These are phyloP conservation scores for Fraxinus floribunda DNA, from an alignment of 305 asterid species.

Conservation along the genomic window DNA sequence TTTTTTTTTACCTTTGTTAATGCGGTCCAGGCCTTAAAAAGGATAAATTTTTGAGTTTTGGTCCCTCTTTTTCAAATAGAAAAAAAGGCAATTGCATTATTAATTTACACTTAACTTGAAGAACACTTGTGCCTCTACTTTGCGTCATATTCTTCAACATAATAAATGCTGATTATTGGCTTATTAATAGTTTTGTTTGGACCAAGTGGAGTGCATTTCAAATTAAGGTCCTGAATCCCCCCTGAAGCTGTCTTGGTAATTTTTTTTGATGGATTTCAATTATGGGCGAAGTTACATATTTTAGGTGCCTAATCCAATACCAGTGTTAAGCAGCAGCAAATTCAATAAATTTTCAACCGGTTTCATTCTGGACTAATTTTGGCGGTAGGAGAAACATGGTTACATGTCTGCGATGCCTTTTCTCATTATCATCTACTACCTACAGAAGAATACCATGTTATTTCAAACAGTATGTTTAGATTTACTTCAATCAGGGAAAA, in stretches of 20 bases:
- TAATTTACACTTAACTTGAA: background rate
- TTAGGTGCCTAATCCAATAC: background rate
- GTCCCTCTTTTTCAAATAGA: background rate
- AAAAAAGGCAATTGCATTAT: background rate
- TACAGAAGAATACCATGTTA: background rate
- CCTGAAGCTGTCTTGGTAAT: background rate
- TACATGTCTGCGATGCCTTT: background rate
- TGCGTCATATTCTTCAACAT: background rate
- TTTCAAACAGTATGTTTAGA: background rate
- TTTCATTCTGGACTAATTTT: background rate
- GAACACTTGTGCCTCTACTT: background rate
- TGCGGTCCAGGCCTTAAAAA: conserved; percentile 14
- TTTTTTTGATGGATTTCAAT: background rate
- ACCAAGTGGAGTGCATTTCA: background rate
- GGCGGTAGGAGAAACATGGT: background rate
- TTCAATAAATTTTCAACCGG: background rate
- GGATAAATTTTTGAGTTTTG: background rate
- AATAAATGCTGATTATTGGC: conserved; percentile 1
- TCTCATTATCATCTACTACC: background rate
- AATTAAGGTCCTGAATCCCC: background rate
- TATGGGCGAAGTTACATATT: background rate
- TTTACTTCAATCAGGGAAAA: background rate
- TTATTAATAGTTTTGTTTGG: background rate
- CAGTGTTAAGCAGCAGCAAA: background rate
- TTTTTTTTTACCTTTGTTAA: background rate